These are phyloP conservation scores for Aegilops umbellulata DNA, from an alignment of 176 grass and related monocot genomes.

Conservation along the genomic window DNA sequence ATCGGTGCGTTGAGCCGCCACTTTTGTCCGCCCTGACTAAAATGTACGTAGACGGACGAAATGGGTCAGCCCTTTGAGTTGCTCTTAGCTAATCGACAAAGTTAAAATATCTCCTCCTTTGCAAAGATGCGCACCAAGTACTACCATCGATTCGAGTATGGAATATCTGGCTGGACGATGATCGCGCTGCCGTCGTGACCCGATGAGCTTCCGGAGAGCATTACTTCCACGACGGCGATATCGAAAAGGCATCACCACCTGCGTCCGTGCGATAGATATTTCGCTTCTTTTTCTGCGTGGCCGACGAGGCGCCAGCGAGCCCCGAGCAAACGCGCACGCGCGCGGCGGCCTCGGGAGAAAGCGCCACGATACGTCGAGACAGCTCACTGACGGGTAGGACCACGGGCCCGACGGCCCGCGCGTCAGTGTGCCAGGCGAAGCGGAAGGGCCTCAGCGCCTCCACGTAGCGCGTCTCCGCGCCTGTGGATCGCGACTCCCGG, in stretches of 20 bases:
- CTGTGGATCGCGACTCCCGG: slow-evolving; percentile 49
- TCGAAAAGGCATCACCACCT: background rate
- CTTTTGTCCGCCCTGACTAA: too few species aligned
- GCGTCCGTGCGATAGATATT: background rate
- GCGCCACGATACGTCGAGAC: background rate
- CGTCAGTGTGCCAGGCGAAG: background rate
- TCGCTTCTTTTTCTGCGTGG: background rate
- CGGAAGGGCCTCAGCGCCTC: background rate
- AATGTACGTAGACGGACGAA: too few species aligned
- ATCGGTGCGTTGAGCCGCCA: too few species aligned
- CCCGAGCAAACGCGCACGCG: background rate
- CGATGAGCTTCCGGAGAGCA: background rate
- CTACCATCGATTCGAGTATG: too few species aligned
- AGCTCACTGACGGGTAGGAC: background rate
- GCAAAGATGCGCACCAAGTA: background rate
- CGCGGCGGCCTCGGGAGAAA: background rate
- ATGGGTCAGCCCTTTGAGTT: too few species aligned
- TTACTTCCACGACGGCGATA: background rate
- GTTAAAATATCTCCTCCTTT: background rate
- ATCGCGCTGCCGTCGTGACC: background rate
- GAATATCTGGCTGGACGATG: background rate
- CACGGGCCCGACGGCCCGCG: fast-evolving
- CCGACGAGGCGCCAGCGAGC: slow-evolving; percentile 17
- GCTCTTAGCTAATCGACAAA: background rate
- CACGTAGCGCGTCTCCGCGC: slow-evolving; percentile 46